Evolutionary conservation across 2,329 filamentous ascomycete genomes (phyloP).

Genomic region (Emmonsiellopsis sp.): DNA sequence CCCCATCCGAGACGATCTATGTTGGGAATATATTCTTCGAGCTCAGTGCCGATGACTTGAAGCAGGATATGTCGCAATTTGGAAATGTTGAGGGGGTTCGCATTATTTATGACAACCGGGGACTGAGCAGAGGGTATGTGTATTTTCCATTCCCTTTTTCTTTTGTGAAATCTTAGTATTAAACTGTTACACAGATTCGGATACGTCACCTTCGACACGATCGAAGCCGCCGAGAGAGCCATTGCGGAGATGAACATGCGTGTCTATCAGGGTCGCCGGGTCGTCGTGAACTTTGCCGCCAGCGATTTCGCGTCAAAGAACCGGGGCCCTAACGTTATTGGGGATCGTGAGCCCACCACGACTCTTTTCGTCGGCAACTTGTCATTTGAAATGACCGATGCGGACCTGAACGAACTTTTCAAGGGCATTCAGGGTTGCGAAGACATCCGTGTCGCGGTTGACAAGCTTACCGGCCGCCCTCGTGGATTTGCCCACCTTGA

Average conservation of each 20-base stretch:
- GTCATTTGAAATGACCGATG: constrained; percentile 75
- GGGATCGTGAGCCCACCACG: constrained; percentile 44
- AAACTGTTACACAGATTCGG: constrained; percentile 46
- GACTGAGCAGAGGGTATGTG: constrained; percentile 60
- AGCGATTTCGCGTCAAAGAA: constrained; percentile 12
- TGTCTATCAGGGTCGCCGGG: constrained; percentile 54
- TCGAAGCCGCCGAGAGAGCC: constrained; percentile 47
- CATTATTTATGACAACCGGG: constrained; percentile 53
- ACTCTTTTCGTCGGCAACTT: constrained; percentile 80
- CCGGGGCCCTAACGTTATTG: constrained; percentile 1
- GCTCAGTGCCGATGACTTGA: constrained; percentile 52
- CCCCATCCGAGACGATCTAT: constrained; percentile 46
- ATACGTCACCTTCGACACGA: constrained; percentile 52
- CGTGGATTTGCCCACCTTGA: constrained; percentile 80
- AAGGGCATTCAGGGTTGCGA: constrained; percentile 57
- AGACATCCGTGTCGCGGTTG: constrained; percentile 74
- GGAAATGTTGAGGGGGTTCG: constrained; percentile 45
- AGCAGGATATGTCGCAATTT: constrained; percentile 51
- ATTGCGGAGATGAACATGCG: constrained; percentile 51
- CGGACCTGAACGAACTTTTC: constrained; percentile 73
- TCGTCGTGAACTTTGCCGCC: constrained; percentile 53
- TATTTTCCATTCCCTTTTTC: neutral
- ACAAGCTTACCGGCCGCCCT: constrained; percentile 69
- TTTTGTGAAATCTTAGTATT: neutral
- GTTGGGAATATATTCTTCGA: constrained; percentile 64